Evolutionary conservation across 1,139 yeast genomes (phyloP), one percentile per base, ranked within the genome.

Genomic region (Debaryomycetaceae sp.): DNA sequence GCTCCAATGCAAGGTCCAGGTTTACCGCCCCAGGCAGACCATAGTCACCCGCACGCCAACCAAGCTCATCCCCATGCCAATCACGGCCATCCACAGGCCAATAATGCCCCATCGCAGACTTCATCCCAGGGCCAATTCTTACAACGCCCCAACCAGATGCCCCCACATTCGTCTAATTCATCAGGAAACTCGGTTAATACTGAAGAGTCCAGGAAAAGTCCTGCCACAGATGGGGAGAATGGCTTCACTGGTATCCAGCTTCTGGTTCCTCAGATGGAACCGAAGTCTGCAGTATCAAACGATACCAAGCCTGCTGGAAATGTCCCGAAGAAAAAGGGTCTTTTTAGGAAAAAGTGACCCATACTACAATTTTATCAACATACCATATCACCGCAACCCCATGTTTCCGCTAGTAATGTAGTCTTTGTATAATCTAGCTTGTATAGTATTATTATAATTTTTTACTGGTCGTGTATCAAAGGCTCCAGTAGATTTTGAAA

Each of bases 71-170:
- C 23, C 13, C 14, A 14, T 27, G 31, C 31, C 31, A 7, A 27
- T 7, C 11, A 11, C 11, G 11, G 11, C 11, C 11, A 11, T 27
- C 31, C 31, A 27, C 11, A 11, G 31, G 31, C 31, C 31, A 7
- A 27, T 7, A 38, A 34, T 40, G 39, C 39, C 24, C 51, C 40
- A 41, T 50, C 34, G 8, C 45, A 39, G 42, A 45, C 35, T 5
- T 48, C 40, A 14, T 9, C 35, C 6, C 46, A 39, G 23, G 44
- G 40, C 42, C 45, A 39, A 34, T 42, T 56, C 44, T 61, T 62
- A 45, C 68, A 58, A 49, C 65, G 60, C n/a, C 72, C 72, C 24
- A 53, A 9, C 62, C 68, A 31, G 59, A 62, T 44, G 57, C 31
- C 8, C 8, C 11, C 31, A 11, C 8, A 62, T n/a, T 59, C 69